phyloP scores from a whole-genome alignment of 2,329 filamentous ascomycete genomes.

The Fusarium continuum region DNA sequence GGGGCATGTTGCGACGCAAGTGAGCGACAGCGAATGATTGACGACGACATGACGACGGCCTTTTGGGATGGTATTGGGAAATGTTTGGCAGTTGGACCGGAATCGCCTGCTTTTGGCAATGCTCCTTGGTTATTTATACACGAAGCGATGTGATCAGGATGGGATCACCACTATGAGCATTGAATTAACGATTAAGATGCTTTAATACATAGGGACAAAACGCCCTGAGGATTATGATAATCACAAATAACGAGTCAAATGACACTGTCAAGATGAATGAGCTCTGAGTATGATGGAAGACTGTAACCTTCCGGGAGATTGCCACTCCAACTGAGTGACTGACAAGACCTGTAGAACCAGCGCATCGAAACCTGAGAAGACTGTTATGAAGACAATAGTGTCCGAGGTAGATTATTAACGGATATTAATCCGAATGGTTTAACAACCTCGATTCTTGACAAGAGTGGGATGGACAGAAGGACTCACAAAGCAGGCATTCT shows the following conservation, averaged over 20 bases:
- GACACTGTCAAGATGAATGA: background rate
- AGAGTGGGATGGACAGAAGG: too few relatives aligned
- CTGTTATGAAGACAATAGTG: background rate
- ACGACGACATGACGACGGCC: background rate
- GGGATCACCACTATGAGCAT: background rate
- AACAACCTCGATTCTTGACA: too few relatives aligned
- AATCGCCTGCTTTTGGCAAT: background rate
- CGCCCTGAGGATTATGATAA: background rate
- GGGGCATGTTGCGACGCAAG: slow-evolving; percentile 37
- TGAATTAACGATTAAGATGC: background rate
- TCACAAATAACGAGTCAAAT: background rate
- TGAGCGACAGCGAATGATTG: background rate
- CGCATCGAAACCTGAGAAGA: background rate
- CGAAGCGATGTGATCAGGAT: background rate
- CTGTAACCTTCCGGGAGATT: too few relatives aligned
- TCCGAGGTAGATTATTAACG: too few relatives aligned
- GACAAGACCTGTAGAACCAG: too few relatives aligned
- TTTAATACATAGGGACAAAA: background rate
- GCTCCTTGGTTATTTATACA: background rate
- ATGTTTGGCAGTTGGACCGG: too few relatives aligned
- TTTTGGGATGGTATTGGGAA: background rate
- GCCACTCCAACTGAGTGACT: too few relatives aligned
- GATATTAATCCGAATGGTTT: too few relatives aligned
- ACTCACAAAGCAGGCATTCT: background rate
- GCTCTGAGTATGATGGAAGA: background rate